These are phyloP conservation scores for Fusarium transvaalense DNA, from an alignment of 2,329 filamentous ascomycete genomes.

Conservation along the genomic window DNA sequence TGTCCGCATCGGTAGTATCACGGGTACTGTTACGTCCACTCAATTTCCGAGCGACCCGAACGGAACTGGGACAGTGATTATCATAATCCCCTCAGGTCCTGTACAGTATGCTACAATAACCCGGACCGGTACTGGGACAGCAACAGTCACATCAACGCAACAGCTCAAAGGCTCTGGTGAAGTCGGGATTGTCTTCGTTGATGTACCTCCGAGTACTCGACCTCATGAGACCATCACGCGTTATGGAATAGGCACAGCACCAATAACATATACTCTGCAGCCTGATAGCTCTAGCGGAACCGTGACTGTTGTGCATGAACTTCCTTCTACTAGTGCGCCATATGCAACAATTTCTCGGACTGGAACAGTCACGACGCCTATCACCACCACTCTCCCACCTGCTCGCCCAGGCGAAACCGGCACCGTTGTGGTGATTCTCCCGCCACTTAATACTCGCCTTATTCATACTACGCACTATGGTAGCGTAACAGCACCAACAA, in stretches of 20 bases:
- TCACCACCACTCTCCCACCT: background rate
- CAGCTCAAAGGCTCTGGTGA: background rate
- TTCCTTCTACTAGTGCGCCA: background rate
- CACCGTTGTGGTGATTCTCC: background rate
- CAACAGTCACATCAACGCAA: background rate
- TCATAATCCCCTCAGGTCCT: background rate
- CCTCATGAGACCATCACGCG: background rate
- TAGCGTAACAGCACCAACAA: background rate
- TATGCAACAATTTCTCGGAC: background rate
- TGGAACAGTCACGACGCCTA: background rate
- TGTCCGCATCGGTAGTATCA: accelerated
- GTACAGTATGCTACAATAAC: constrained; percentile 4
- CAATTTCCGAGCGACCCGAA: background rate
- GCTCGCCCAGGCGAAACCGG: background rate
- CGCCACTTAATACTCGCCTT: constrained; percentile 5
- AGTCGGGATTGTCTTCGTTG: background rate
- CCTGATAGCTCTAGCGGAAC: background rate
- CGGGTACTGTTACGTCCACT: background rate
- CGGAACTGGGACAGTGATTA: background rate
- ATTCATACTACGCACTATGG: constrained; percentile 8
- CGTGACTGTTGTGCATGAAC: background rate
- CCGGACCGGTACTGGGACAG: background rate
- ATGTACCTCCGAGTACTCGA: background rate
- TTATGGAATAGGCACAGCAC: background rate
- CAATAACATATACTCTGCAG: background rate